Evolutionary conservation across 1,139 yeast species (phyloP), one percentile per base, ranked within the genome.

Genomic region (Lodderomyces metapsilosis): DNA sequence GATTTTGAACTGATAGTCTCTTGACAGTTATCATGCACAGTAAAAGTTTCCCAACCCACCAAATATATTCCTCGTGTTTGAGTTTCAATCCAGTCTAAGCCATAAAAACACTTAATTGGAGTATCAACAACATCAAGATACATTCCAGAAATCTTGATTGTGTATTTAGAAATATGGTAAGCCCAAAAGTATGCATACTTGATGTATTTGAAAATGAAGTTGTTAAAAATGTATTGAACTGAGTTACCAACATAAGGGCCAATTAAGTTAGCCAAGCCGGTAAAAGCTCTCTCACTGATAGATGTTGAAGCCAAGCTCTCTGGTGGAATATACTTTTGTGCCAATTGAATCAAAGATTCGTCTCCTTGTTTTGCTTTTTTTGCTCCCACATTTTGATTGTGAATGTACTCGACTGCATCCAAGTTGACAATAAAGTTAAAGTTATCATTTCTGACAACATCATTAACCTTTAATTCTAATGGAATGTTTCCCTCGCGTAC

Each of bases 41-140:
- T 37, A 12, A 21, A 37, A 4, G 40, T 37, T 37, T 37, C 40
- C 40, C 40, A 37, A 5, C 36, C 40, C 10, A 37, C 35, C 16
- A 37, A 20, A 15, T 21, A 31, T 6, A 13, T 16, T n/a, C 40
- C 40, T n/a, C 23, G 40, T 2, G 28, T 18, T 17, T 30, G 25
- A 11, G 35, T 30, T 15, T 30, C 35, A 17, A 37, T 37, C 30
- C 35, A 37, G 15, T 37, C 40, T 12, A 37, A 21, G 5, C 40
- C 40, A 15, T 30, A 13, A 24, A 21, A 37, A 30, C 40, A 37
- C 20, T 37, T 30, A 3, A 22, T 13, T 7, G 40, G 40, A n/a
- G 32, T 21, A n/a, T 22, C 32, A 16, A 22, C 20, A 3, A 22
- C 31, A n/a, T 34, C 40, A 31, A 30, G 32, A 16, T 37, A 37